phyloP scores from a whole-genome alignment of 371 early-diverging fungal species.

The Apophysomyces sp. region DNA sequence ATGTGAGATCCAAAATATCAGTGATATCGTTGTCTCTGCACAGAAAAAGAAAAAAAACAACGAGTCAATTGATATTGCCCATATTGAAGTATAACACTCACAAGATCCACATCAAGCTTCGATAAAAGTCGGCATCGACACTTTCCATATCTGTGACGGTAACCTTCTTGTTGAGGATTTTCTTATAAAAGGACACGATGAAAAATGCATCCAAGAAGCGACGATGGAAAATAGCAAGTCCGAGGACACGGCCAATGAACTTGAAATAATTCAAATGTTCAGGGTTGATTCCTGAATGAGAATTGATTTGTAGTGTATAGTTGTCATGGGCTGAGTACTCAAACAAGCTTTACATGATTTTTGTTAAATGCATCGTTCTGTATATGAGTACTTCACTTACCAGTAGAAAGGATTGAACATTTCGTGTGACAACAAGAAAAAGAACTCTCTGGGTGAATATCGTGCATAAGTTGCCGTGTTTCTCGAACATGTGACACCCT shows the following conservation, averaged over 20 bases:
- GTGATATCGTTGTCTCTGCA: conserved; percentile 83
- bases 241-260: conserved; percentile 98
- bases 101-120: conserved; percentile 93
- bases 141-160: conserved; percentile 92
- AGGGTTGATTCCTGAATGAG: conserved; percentile 94
- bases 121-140: conserved; percentile 92
- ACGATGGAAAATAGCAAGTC: conserved; percentile 96
- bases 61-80: neutral
- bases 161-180: conserved; percentile 88
- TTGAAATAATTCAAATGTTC: conserved; percentile 98
- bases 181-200: conserved; percentile 94
- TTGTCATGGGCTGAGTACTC: conserved; percentile 97
- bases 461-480: neutral
- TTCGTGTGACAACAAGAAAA: conserved; percentile 94
- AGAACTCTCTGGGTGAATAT: conserved; percentile 79
- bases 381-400: conserved; percentile 12
- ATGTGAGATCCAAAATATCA: conserved; percentile 87
- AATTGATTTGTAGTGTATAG: conserved; percentile 96
- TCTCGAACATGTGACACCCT: conserved; percentile 8
- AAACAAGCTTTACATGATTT: conserved; percentile 63
- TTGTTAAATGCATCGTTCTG: neutral
- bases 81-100: conserved; percentile 28
- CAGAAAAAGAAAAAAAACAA: too few species aligned
- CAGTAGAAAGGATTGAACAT: conserved; percentile 99
- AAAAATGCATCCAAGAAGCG: conserved; percentile 97